These are phyloP conservation scores for Tricholoma bakamatsutake DNA, from an alignment of 768 basidiomycete species.

Conservation along the genomic window DNA sequence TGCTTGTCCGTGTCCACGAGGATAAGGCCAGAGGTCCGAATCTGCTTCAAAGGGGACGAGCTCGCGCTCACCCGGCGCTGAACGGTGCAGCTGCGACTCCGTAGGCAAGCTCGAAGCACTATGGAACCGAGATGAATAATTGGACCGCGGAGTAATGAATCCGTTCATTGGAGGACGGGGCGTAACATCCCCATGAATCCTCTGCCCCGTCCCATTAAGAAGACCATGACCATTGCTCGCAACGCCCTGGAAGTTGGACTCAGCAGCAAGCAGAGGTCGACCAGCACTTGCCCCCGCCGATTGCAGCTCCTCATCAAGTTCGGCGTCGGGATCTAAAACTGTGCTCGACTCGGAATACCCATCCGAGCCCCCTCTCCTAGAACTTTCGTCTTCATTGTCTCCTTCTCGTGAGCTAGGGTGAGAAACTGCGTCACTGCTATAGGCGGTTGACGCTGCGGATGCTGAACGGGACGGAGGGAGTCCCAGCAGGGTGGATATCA, in stretches of 20 bases:
- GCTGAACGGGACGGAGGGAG: slow-evolving; percentile 38
- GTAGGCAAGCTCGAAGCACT: not conserved
- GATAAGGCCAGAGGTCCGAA: slow-evolving; percentile 70
- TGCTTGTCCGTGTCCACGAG: slow-evolving; percentile 39
- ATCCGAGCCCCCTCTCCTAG: slow-evolving; percentile 26
- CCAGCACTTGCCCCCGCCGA: slow-evolving; percentile 26
- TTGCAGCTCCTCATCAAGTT: slow-evolving; percentile 20
- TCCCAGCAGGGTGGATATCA: slow-evolving; percentile 60
- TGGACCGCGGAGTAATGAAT: slow-evolving; percentile 14
- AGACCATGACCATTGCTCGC: slow-evolving; percentile 6
- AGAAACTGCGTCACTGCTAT: slow-evolving; percentile 27
- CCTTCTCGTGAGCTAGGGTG: slow-evolving; percentile 48
- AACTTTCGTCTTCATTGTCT: slow-evolving; percentile 48
- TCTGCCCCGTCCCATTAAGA: slow-evolving; percentile 12
- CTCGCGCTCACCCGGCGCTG: slow-evolving; percentile 16
- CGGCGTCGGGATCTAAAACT: slow-evolving; percentile 31
- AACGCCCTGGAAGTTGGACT: slow-evolving; percentile 1
- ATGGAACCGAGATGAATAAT: not conserved
- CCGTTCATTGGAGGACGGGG: slow-evolving; percentile 42
- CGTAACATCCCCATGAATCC: slow-evolving; percentile 53
- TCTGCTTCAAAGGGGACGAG: slow-evolving; percentile 60
- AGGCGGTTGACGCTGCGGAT: slow-evolving; percentile 31
- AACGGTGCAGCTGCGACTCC: not conserved
- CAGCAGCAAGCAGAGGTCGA: slow-evolving; percentile 25
- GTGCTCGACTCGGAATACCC: slow-evolving; percentile 40